phyloP scores from a whole-genome alignment of 108 stramenopile genomes.

The Licmophora abbreviata region DNA sequence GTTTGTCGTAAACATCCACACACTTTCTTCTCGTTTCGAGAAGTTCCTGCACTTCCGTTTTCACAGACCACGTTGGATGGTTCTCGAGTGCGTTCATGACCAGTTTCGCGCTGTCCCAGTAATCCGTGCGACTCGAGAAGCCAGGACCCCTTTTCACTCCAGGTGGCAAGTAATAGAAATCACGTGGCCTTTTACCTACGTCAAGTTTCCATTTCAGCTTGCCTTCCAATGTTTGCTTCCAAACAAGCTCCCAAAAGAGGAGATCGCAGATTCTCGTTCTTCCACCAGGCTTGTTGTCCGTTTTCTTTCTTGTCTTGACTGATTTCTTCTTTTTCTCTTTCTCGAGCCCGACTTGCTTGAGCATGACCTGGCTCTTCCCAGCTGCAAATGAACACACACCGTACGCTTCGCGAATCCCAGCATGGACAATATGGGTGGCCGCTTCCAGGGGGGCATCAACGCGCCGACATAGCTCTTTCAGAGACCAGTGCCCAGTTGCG shows the following conservation, averaged over 20 bases:
- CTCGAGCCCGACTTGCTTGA: no score
- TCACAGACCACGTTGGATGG: conserved; percentile 16
- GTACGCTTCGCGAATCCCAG: no score
- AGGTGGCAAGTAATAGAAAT: conserved; percentile 30
- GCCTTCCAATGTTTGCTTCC: conserved; percentile 13
- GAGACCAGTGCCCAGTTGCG: neutral
- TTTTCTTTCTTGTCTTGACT: neutral
- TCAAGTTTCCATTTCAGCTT: conserved; percentile 14
- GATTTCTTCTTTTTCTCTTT: neutral
- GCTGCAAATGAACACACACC: no score
- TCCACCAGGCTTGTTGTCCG: neutral
- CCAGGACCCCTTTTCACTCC: conserved; percentile 28
- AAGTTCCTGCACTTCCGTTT: conserved; percentile 6
- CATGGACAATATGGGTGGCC: neutral
- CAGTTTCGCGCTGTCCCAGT: conserved; percentile 21
- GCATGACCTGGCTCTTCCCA: no score
- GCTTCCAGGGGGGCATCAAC: neutral
- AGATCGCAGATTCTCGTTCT: neutral
- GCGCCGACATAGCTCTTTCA: conserved; percentile 1
- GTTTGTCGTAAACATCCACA: conserved; percentile 4
- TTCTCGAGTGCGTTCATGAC: conserved; percentile 12
- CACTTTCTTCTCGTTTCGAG: conserved; percentile 8
- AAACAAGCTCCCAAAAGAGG: conserved; percentile 19
- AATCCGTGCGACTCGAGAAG: conserved; percentile 22
- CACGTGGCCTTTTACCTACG: conserved; percentile 18